Evolutionary conservation across 2,329 filamentous ascomycete species (phyloP).

Genomic region (Diaporthe vaccinii): DNA sequence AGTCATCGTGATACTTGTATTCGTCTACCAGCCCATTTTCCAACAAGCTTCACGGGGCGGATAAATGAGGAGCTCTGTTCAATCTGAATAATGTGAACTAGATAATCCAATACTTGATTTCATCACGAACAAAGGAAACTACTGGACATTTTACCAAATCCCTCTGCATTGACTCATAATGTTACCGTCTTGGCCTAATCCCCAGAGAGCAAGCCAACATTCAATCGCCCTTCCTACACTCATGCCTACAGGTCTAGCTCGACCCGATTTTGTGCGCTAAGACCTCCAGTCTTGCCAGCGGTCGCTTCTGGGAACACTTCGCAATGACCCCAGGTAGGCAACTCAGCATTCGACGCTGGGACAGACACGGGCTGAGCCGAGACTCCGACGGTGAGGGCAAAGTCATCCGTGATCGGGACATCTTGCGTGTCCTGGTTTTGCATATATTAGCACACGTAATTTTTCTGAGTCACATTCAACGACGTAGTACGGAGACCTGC

Average conservation of each 20-base stretch:
- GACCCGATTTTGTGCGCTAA: not conserved
- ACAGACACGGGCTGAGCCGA: constrained; percentile 17
- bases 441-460: not conserved
- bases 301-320: constrained; percentile 26
- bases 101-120: not conserved
- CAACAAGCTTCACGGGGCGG: too few species aligned
- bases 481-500: not conserved
- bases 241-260: not conserved
- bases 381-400: constrained; percentile 23
- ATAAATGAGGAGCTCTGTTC: not conserved
- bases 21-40: not conserved
- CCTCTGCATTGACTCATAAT: too few species aligned
- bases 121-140: too few species aligned
- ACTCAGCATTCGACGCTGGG: not conserved
- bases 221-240: not conserved
- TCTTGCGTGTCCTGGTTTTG: constrained; percentile 3
- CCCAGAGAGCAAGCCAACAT: not conserved
- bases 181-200: too few species aligned
- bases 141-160: not conserved
- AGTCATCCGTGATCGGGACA: constrained; percentile 18
- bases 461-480: not conserved
- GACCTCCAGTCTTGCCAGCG: not conserved
- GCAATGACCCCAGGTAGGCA: constrained; percentile 10
- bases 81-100: not conserved
- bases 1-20: not conserved